Evolutionary conservation across 306 rosid genomes (phyloP), one percentile per base, ranked within the genome.

Genomic region (Cucurbita maxima): DNA sequence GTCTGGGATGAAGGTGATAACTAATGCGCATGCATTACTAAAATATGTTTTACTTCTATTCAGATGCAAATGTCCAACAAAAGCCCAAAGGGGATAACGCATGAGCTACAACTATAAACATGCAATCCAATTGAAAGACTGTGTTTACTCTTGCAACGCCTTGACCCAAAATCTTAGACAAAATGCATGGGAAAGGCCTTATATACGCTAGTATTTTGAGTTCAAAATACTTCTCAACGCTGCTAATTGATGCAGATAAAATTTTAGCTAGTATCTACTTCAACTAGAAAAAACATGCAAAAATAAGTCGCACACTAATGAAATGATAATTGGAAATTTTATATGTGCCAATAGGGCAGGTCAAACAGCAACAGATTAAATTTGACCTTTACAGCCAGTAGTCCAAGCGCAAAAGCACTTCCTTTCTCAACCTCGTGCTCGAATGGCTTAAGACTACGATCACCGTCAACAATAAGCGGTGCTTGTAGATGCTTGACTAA

Each of bases 351-450:
- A 72, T 36, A 38, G 13, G 8, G 76, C 43, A 61, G 11, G 57
- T 41, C 18, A 41, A 44, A n/a, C 11, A 30, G 15, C 15, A 7
- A 7, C 6, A 34, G 5, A 18, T 50, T n/a, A 3, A 73, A 71
- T 53, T 71, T 76, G 75, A 89, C 99, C 97, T 91, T 91, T 50
- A 94, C 99, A 38, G 99, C 99, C 63, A 94, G 97, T 76, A 94
- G 97, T 58, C 99, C 99, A 47, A 94, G 77, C 0, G 99, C 96
- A 81, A 94, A 94, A 45, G 99, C 99, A 74, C 96, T 85, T 62
- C 99, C 97, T 80, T 94, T 94, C 89, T 94, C 99, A 18, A 94
- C 99, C 74, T 94, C 99, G 66, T 94, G 99, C 81, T 94, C 97
- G 70, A 80, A 89, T 10, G 97, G 88, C 83, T 81, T 90, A 74